phyloP scores from a whole-genome alignment of 2,329 filamentous ascomycete species.

The Fusarium mundagurra region DNA sequence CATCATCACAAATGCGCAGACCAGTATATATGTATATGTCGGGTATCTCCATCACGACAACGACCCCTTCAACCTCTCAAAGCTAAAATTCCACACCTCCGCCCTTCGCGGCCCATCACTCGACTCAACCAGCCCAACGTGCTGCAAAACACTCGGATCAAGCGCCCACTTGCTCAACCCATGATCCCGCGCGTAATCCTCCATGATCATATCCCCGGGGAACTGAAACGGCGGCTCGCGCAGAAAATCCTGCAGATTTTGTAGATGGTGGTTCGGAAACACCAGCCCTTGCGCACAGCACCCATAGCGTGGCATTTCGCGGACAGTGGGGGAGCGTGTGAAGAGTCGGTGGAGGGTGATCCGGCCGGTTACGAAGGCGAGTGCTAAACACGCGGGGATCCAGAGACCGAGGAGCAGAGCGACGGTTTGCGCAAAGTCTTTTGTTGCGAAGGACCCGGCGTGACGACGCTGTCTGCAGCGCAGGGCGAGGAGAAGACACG shows the following conservation, averaged over 20 bases:
- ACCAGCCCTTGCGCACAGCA: constrained; percentile 53
- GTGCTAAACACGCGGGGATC: constrained; percentile 46
- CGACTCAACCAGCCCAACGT: constrained; percentile 48
- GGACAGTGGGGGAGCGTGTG: constrained; percentile 37
- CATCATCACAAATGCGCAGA: not conserved
- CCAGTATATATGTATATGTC: not conserved
- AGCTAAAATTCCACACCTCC: constrained; percentile 52
- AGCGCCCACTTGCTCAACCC: constrained; percentile 49
- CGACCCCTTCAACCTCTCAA: constrained; percentile 38
- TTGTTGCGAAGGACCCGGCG: constrained; percentile 6
- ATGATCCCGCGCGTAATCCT: constrained; percentile 46
- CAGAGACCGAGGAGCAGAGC: constrained; percentile 44
- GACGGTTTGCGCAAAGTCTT: constrained; percentile 37
- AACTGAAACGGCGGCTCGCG: constrained; percentile 47
- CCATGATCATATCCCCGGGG: constrained; percentile 49
- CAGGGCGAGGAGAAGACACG: constrained; percentile 11
- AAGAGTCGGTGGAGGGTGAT: constrained; percentile 42
- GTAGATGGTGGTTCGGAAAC: constrained; percentile 46
- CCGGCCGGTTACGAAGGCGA: constrained; percentile 46
- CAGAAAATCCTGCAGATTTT: constrained; percentile 41
- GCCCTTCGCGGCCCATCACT: constrained; percentile 42
- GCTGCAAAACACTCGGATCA: constrained; percentile 51
- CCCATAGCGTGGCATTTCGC: constrained; percentile 51
- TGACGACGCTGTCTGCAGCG: constrained; percentile 19
- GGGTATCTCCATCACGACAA: not conserved